Percentiles rank a stretch among this genome's conserved stretches.
These are phyloP conservation scores for Datisca glomerata DNA, from an alignment of 306 rosid species.

Conservation along the genomic window DNA sequence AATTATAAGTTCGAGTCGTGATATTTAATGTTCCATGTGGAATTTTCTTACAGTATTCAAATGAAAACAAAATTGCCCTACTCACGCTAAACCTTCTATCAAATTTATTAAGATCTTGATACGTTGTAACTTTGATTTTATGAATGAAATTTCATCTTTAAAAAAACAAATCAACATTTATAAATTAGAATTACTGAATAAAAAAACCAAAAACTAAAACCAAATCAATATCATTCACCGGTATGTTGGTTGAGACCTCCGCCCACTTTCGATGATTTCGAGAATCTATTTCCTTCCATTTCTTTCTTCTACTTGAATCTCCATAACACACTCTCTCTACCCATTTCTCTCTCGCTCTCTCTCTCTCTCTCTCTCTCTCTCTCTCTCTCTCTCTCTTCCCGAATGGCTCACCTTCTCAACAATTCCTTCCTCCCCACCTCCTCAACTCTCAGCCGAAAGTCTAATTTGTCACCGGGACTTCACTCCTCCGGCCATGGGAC, in stretches of 20 bases:
- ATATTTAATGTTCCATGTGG: no score
- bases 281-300: conserved; percentile 28
- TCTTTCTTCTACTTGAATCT: background rate
- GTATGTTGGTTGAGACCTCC: conserved; percentile 54
- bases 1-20: no score
- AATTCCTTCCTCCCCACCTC: conserved; percentile 41
- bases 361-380: conserved; percentile 2
- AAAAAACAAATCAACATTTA: no score
- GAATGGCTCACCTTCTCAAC: conserved; percentile 81
- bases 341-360: background rate
- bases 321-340: background rate
- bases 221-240: conserved; percentile 12
- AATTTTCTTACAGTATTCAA: no score
- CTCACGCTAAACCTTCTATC: no score
- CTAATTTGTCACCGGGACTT: background rate
- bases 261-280: conserved; percentile 71
- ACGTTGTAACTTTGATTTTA: no score
- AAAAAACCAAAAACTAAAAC: no score
- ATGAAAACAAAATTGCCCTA: no score
- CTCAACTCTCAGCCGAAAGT: conserved; percentile 15
- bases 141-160: no score
- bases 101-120: no score
- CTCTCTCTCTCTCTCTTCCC: background rate
- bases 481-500: conserved; percentile 13
- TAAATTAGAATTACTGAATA: no score